Percentiles rank a stretch among this genome's conserved stretches.
Evolutionary conservation across 768 basidiomycete species (phyloP).

Genomic region (Kwoniella sp.): DNA sequence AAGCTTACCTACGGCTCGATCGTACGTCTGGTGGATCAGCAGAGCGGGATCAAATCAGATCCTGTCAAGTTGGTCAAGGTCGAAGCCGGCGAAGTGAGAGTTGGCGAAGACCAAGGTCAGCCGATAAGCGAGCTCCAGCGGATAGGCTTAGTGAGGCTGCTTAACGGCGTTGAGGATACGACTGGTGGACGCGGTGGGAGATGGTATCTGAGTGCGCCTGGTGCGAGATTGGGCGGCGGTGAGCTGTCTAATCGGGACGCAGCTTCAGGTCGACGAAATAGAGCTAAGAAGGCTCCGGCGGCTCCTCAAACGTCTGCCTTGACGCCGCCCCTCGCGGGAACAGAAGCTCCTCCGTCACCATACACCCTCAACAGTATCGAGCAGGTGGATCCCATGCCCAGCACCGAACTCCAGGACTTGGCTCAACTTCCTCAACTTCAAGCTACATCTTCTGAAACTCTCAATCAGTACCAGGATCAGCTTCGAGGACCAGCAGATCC

Average conservation of each 20-base stretch:
- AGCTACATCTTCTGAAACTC: not conserved
- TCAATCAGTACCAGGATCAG: not conserved
- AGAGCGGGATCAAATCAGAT: constrained; percentile 81
- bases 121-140: constrained; percentile 97
- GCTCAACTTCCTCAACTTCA: not conserved
- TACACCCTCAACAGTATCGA: not conserved
- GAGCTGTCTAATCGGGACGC: constrained; percentile 20
- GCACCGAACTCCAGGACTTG: not conserved
- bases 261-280: not conserved
- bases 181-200: constrained; percentile 47
- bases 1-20: constrained; percentile 82
- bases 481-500: not conserved
- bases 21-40: constrained; percentile 79
- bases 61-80: constrained; percentile 88
- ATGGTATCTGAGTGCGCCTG: constrained; percentile 86
- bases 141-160: constrained; percentile 77
- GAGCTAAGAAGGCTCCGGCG: constrained; percentile 1
- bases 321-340: not conserved
- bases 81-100: constrained; percentile 80
- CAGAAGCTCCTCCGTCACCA: not conserved
- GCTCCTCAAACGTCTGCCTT: not conserved
- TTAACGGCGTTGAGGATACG: constrained; percentile 63
- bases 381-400: not conserved
- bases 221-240: constrained; percentile 62
- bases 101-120: constrained; percentile 68